phyloP scores from a whole-genome alignment of 2,329 filamentous ascomycete species.

The Phyllosticta citrichinensis region DNA sequence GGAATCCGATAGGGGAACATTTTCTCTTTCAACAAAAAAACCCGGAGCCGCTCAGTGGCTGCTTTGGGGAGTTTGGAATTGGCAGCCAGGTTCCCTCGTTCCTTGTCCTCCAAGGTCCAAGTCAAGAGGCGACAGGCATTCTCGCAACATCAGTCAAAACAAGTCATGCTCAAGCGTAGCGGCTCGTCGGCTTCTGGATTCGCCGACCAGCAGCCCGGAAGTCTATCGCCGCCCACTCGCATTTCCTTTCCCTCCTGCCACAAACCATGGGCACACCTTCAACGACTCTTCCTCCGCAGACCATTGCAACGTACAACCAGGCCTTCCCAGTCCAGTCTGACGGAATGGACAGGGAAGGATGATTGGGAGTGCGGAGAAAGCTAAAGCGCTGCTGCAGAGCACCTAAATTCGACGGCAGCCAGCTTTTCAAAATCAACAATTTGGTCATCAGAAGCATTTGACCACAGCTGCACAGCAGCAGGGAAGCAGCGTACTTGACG shows the following conservation, averaged over 20 bases:
- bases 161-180: not conserved
- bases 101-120: too few relatives aligned
- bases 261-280: too few relatives aligned
- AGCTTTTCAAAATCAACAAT: not conserved
- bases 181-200: not conserved
- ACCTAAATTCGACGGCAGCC: not conserved
- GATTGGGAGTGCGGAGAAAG: conserved; percentile 16
- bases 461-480: too few relatives aligned
- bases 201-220: not conserved
- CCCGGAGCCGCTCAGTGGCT: not conserved
- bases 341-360: not conserved
- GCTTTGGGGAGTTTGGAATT: too few relatives aligned
- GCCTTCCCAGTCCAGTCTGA: not conserved
- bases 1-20: not conserved
- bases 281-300: too few relatives aligned
- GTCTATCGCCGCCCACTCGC: not conserved
- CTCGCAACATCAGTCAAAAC: not conserved
- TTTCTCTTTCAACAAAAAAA: not conserved
- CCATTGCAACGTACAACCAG: not conserved
- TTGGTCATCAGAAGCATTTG: too few relatives aligned
- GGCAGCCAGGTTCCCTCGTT: too few relatives aligned
- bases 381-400: conserved; percentile 4
- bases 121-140: too few relatives aligned
- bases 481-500: too few relatives aligned
- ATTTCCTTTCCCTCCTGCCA: too few relatives aligned